These are phyloP conservation scores for Arctium lappa DNA, from an alignment of 129 eudicot species.

Conservation along the genomic window DNA sequence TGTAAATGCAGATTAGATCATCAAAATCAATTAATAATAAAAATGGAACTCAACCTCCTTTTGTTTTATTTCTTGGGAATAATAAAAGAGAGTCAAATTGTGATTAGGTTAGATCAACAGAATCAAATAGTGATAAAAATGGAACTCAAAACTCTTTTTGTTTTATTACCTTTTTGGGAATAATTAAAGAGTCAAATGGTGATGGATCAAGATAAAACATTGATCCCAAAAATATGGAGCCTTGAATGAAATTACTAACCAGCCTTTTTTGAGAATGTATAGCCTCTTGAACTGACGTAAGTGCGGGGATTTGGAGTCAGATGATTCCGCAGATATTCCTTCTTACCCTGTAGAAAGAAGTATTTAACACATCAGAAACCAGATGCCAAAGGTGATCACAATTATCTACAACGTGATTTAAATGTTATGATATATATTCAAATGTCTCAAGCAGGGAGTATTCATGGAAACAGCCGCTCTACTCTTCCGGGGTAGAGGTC, in stretches of 20 bases:
- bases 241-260: constrained; percentile 43
- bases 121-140: background rate
- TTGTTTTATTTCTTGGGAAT: background rate
- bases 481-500: background rate
- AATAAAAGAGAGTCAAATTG: background rate
- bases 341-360: constrained; percentile 55
- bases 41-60: background rate
- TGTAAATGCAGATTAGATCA: constrained; percentile 27
- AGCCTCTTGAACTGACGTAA: constrained; percentile 62
- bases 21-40: background rate
- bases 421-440: background rate
- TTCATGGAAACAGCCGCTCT: background rate
- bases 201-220: background rate
- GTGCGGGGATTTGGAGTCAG: constrained; percentile 78
- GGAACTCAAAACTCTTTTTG: background rate
- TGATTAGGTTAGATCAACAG: background rate
- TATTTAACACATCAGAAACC: background rate
- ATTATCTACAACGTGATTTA: background rate
- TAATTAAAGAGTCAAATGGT: background rate
- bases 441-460: background rate
- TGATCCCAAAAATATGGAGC: constrained; percentile 2
- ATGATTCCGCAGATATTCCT: constrained; percentile 70
- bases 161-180: background rate
- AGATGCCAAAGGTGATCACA: background rate
- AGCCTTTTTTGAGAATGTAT: constrained; percentile 73